Percentiles rank a stretch among this genome's conserved stretches.
Conservation (phyloP, 179 eudicot species). For the Spergularia azorica region DNA sequence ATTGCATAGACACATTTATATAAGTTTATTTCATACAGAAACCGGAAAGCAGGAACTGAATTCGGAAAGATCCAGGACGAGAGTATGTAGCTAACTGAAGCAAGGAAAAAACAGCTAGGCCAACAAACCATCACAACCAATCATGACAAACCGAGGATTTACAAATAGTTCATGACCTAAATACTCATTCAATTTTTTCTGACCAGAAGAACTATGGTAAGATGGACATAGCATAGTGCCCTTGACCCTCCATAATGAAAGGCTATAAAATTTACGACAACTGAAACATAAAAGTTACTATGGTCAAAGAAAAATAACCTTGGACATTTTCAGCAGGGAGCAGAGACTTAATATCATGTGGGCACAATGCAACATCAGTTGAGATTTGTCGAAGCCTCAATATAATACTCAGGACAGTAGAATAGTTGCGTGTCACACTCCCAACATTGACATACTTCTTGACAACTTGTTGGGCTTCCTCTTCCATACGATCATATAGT, state of each 20-base stretch:
- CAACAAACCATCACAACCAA: no score
- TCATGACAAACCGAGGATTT: no score
- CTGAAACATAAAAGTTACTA: neutral
- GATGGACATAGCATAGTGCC: neutral
- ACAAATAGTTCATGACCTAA: no score
- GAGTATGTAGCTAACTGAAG: no score
- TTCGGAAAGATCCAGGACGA: no score
- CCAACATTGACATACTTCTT: constrained; percentile 52
- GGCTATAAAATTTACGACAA: neutral
- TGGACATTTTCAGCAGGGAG: constrained; percentile 61
- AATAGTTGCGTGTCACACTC: constrained; percentile 57
- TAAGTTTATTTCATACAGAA: no score
- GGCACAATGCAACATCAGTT: constrained; percentile 78
- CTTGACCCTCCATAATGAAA: neutral
- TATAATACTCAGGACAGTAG: constrained; percentile 70
- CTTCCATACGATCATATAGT: constrained; percentile 82
- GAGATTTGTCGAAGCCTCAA: constrained; percentile 93
- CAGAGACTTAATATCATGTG: constrained; percentile 66
- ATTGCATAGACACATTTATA: no score
- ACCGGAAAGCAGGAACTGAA: no score
- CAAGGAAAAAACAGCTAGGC: no score
- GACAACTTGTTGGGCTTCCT: constrained; percentile 69
- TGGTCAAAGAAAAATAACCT: constrained; percentile 42
- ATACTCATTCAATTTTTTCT: no score
- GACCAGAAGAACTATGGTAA: neutral